Base-by-base conservation (phyloP, 116 monocot species). In the Papilionanthe hybrid region DNA sequence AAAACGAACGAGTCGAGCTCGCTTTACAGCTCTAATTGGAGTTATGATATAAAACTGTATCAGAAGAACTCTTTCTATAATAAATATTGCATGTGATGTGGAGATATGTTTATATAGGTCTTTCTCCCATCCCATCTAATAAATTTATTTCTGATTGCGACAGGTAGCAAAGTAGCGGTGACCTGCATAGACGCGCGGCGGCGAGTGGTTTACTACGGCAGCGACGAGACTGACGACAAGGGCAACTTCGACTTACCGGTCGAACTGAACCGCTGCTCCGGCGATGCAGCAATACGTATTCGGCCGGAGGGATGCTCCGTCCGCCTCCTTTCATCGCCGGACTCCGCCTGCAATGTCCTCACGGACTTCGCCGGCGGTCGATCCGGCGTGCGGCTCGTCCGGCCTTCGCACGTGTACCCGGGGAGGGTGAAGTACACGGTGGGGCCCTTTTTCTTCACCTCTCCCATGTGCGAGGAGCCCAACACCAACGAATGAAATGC, bases 401-500 rank as follows among this genome's bases (percentile, higher is more conserved):
- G 82, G 42, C 95, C 91, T 0, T 84, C 90, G 23, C 75, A 80
- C 32, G 81, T 86, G 50, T 89, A 84, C 77, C 91, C 84, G 7
- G 88, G 85, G 44, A 25, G 83, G 17, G 32, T 93, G 13, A 83
- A 85, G 76, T 95, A 88, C 88, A 86, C 82, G 1, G 68, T 87
- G 5, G 89, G 87, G 3, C 89, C 93, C 1, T 91, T 91, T 81
- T 93, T 81, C 84, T 91, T 84, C 84, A 95, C 95, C 5, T 81
- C 83, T 3, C 87, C 91, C 0, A 79, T 85, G 82, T 93, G 95
- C 44, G 91, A 88, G 8, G 85, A 82, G 78, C 89, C 88, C 3
- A 83, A 84, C 65, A 88, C 82, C 2, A 27, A 83, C 4, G 42
- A 69, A 23, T 22, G 25, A 22, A 0, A 15, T 15, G 3, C 3